Percentiles rank a stretch among this genome's conserved stretches.
phyloP scores from a whole-genome alignment of 2,329 filamentous ascomycete genomes.

The Fusarium paranaense region DNA sequence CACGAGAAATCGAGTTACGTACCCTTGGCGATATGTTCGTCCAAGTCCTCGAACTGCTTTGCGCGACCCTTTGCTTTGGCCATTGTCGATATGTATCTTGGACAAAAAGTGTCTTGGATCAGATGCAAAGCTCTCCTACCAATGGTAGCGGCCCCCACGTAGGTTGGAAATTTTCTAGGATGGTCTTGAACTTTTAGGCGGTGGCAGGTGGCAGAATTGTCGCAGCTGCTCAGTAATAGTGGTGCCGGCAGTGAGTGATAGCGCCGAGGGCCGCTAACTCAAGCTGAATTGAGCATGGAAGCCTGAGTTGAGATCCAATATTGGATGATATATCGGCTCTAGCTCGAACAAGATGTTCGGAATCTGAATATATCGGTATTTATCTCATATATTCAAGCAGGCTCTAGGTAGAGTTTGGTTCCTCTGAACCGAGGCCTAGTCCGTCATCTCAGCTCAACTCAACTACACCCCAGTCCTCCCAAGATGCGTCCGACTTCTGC shows the following conservation, averaged over 20 bases:
- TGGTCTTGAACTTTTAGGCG: conserved; percentile 63
- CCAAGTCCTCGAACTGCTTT: conserved; percentile 70
- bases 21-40: conserved; percentile 74
- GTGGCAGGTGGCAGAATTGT: conserved; percentile 58
- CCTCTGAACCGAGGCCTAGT: not conserved
- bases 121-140: conserved; percentile 20
- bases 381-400: not conserved
- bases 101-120: conserved; percentile 24
- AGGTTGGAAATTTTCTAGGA: conserved; percentile 48
- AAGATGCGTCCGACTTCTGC: conserved; percentile 53
- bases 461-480: not conserved
- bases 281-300: not conserved
- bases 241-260: conserved; percentile 5
- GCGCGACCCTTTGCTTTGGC: conserved; percentile 64
- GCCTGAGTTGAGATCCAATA: conserved; percentile 3
- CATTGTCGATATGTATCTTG: conserved; percentile 57
- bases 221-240: not conserved
- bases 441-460: not conserved
- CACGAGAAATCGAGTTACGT: conserved; percentile 8
- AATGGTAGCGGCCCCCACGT: conserved; percentile 44
- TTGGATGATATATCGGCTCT: not conserved
- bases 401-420: not conserved
- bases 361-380: not conserved
- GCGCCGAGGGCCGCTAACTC: conserved; percentile 21
- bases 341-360: not conserved